Evolutionary conservation across 805 yeast genomes (phyloP).

Genomic region (Cyberlindnera bimundalis): DNA sequence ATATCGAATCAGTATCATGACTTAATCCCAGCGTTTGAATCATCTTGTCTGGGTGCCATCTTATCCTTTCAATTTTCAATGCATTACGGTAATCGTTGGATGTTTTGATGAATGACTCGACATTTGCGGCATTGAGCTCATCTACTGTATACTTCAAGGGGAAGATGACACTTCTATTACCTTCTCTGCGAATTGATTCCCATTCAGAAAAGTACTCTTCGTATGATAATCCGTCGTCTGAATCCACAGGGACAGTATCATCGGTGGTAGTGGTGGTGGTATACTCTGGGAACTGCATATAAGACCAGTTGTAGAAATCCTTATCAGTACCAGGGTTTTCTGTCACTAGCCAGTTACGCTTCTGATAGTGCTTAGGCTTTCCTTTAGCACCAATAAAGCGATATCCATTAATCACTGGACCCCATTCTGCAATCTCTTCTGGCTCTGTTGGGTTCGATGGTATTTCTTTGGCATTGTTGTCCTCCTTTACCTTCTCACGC

Average conservation of each 20-base stretch:
- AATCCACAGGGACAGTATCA: too few species aligned
- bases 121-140: constrained; percentile 20
- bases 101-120: constrained; percentile 19
- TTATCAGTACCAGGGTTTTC: constrained; percentile 1
- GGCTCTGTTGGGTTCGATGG: too few species aligned
- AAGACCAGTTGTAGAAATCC: constrained; percentile 21
- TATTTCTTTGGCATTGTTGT: too few species aligned
- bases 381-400: constrained; percentile 18
- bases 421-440: constrained; percentile 23
- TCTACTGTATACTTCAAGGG: constrained; percentile 33
- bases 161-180: constrained; percentile 21
- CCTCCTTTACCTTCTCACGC: not conserved
- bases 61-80: constrained; percentile 47
- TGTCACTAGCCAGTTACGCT: constrained; percentile 9
- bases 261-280: not conserved
- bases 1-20: constrained; percentile 3
- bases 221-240: too few species aligned
- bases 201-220: constrained; percentile 29
- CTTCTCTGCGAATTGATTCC: constrained; percentile 19
- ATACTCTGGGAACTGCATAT: constrained; percentile 20
- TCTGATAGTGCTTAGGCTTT: constrained; percentile 9
- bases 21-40: constrained; percentile 26
- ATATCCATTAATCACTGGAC: constrained; percentile 28
- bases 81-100: constrained; percentile 14
- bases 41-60: constrained; percentile 76